Evolutionary conservation across 768 basidiomycete genomes (phyloP).

Genomic region (Leccinum uliginosum): DNA sequence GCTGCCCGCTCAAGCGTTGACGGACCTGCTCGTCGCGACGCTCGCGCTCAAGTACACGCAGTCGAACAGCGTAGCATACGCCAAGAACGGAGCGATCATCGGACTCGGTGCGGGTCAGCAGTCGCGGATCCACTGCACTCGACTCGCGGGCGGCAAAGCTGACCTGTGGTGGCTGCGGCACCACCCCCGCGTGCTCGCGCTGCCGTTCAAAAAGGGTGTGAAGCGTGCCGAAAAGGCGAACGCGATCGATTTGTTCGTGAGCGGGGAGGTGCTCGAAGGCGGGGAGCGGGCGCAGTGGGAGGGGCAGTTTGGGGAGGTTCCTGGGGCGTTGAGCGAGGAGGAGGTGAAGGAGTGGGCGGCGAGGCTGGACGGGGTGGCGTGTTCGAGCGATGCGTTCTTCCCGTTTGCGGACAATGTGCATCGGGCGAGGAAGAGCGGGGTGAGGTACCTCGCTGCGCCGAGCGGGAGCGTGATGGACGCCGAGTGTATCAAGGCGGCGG

Average conservation of each 20-base stretch:
- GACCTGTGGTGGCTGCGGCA: constrained; percentile 99
- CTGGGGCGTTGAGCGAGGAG: constrained; percentile 56
- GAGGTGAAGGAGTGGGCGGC: constrained; percentile 75
- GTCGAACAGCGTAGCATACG: constrained; percentile 97
- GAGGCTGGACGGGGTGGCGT: constrained; percentile 80
- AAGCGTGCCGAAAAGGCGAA: constrained; percentile 99
- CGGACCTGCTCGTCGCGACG: constrained; percentile 95
- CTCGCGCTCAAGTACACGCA: constrained; percentile 98
- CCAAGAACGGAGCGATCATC: constrained; percentile 85
- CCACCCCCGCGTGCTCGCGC: constrained; percentile 85
- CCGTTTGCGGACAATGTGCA: constrained; percentile 99
- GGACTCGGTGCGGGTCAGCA: constrained; percentile 98
- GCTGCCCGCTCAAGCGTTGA: constrained; percentile 73
- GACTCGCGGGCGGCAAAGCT: constrained; percentile 95
- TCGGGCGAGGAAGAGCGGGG: constrained; percentile 87
- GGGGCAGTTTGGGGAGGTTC: constrained; percentile 69
- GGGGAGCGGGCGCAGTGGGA: constrained; percentile 93
- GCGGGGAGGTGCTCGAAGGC: constrained; percentile 83
- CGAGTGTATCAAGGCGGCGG: constrained; percentile 94
- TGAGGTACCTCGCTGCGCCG: constrained; percentile 86
- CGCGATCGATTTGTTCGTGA: constrained; percentile 95
- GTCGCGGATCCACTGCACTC: constrained; percentile 98
- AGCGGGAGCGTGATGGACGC: constrained; percentile 96
- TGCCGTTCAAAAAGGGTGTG: constrained; percentile 96
- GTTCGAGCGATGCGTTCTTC: constrained; percentile 99